Base-by-base conservation (phyloP, 192 early-diverging fungal genomes). In the Podila horticola region DNA sequence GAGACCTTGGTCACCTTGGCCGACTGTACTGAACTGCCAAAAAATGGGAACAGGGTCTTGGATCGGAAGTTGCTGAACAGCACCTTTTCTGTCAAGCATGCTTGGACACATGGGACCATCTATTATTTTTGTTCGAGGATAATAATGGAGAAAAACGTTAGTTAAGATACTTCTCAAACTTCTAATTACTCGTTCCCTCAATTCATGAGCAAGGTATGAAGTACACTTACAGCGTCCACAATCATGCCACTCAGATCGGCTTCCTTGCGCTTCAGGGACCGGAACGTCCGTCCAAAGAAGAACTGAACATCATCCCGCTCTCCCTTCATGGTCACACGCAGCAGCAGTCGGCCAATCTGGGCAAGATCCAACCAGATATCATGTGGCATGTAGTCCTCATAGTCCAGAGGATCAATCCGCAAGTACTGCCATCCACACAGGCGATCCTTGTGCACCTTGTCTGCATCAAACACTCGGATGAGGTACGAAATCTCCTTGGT, bases 291-390 rank as follows among this genome's bases (percentile, higher is more conserved):
- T 36, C 92, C 92, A 66, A 93, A 94, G 86, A 91, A 94, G 74
- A 94, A 95, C 74, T 94, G 92, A n/a, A 91, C 87, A 74, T 94
- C 93, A 38, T 94, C 92, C 58, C 88, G 89, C 74, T 94, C 94
- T 36, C 91, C 90, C 63, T 93, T 92, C 87, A 94, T 92, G 15
- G 91, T 94, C 15, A 93, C 86, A 12, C 93, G 88, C 34, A 95
- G 58, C 57, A 90, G 66, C 58, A 95, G 60, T 30, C 87, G 86
- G 1, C 94, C 94, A 36, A 90, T 85, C 15, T 91, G 90, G 34
- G 89, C 88, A 45, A 95, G 62, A 62, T 94, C 90, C 59, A 95
- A 83, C 61, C 87, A 86, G 12, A 94, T 74, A 64, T 94, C 93
- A 33, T 91, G 88, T 0, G 93, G 88, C 67, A 88, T 89, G 48